Evolutionary conservation across 352 stramenopile species (phyloP).

Genomic region (Pythium myriotylum): DNA sequence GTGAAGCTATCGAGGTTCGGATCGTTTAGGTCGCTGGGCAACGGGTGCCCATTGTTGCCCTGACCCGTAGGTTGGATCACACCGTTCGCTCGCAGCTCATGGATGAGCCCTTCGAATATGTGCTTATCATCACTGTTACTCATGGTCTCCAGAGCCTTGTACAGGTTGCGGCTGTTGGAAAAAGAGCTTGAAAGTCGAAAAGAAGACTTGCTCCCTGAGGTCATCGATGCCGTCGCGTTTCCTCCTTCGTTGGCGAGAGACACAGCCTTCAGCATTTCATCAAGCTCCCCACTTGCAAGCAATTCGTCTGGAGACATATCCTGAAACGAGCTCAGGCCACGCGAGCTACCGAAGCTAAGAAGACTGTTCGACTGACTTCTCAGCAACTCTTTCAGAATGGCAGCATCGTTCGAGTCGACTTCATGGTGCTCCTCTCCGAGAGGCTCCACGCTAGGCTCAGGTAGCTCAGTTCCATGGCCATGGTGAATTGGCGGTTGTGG

Average conservation of each 20-base stretch:
- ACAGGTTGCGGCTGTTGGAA: slow-evolving; percentile 56
- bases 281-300: slow-evolving; percentile 74
- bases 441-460: slow-evolving; percentile 67
- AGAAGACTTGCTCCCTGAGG: slow-evolving; percentile 25
- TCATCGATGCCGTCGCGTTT: slow-evolving; percentile 21
- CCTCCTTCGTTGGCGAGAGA: slow-evolving; percentile 57
- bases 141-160: slow-evolving; percentile 55
- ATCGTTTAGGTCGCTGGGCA: slow-evolving; percentile 19
- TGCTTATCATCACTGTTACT: slow-evolving; percentile 64
- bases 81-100: slow-evolving; percentile 33
- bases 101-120: slow-evolving; percentile 69
- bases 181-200: slow-evolving; percentile 59
- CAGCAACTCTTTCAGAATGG: slow-evolving; percentile 72
- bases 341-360: slow-evolving; percentile 62
- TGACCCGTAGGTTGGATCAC: slow-evolving; percentile 6
- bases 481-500: neutral
- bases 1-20: slow-evolving; percentile 19
- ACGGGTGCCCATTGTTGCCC: slow-evolving; percentile 19
- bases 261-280: slow-evolving; percentile 75
- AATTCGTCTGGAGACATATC: slow-evolving; percentile 81
- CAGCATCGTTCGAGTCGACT: slow-evolving; percentile 62
- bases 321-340: slow-evolving; percentile 56
- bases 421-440: slow-evolving; percentile 59
- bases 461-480: slow-evolving; percentile 32
- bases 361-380: slow-evolving; percentile 68